Evolutionary conservation across 75 land plant genomes (phyloP), one percentile per base, ranked within the genome.

Genomic region (Adiantum capillusveneris): DNA sequence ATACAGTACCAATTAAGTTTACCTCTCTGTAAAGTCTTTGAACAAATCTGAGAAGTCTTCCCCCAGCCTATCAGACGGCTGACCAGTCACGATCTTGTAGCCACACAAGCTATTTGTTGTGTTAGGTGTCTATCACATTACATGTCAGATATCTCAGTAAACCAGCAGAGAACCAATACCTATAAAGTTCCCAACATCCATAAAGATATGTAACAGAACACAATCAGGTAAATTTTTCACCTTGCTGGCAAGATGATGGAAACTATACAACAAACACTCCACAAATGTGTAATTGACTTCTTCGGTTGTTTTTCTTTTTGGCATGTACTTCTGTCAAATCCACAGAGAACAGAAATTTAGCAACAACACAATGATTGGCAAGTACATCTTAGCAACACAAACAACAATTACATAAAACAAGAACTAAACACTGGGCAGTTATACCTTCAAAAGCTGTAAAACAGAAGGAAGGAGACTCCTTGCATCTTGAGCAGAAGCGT

Each of bases 51-150:
- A 79, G 60, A 93, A 93, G 69, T 93, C 98, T 71, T 93, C 98
- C 51, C 98, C 98, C 61, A 93, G 79, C 57, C 98, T 79, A 53
- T 93, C 98, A 27, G 98, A 93, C 20, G 98, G 98, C 62, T 93
- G 98, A 25, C 98, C 98, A 41, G 98, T 93, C 52, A 93, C 98
- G 46, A 93, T 85, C 69, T 85, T 89, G 74, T 85, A 93, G 25
- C 98, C 95, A 70, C 98, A 88, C 29, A 93, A 59, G 63, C 96
- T 89, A 31, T 93, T 93, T 61, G 98, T 93, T 7, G 87, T 76
- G 64, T 93, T 93, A n/a, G 98, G 98, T 29, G 84, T 73, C 98
- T 93, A 66, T 31, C 65, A 20, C 14, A 71, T 17, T 25, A 31
- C 37, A 34, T n/a, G n/a, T n/a, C n/a, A n/a, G n/a, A n/a, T n/a